Percentiles rank a stretch among this genome's conserved stretches.
Evolutionary conservation across 495 filamentous ascomycete species (phyloP).

Genomic region (Hypoxylon trugodes): DNA sequence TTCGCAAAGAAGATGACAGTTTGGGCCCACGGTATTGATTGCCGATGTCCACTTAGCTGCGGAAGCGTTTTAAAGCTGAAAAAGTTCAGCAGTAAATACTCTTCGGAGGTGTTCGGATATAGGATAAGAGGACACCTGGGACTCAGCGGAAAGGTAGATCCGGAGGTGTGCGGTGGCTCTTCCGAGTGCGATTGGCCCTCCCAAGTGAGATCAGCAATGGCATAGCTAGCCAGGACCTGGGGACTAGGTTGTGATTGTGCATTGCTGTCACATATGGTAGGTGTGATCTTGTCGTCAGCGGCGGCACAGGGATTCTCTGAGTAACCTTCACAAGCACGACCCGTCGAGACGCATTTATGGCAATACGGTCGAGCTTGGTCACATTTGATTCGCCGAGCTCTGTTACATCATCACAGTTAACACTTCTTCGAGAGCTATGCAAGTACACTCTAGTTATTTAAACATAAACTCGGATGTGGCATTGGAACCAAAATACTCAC

Average conservation of each 20-base stretch:
- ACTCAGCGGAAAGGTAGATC: conserved; percentile 3
- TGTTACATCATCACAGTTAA: background rate
- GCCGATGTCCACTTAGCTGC: conserved; percentile 45
- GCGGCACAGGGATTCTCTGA: background rate
- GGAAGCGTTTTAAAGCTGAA: conserved; percentile 44
- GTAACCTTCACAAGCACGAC: conserved; percentile 36
- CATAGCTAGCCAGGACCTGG: background rate
- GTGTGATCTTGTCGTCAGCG: too few relatives aligned
- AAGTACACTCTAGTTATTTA: background rate
- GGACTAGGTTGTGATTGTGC: background rate
- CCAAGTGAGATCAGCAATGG: background rate
- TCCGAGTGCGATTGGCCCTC: background rate
- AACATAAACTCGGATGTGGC: background rate
- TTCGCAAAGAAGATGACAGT: conserved; percentile 47
- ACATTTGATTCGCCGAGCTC: conserved; percentile 35
- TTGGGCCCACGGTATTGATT: conserved; percentile 41
- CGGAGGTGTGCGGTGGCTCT: background rate
- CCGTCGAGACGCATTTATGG: conserved; percentile 32
- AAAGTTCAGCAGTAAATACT: conserved; percentile 43
- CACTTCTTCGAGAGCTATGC: background rate
- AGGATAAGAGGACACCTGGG: conserved; percentile 18
- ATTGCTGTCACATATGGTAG: background rate
- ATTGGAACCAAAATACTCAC: conserved; percentile 42
- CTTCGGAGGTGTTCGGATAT: conserved; percentile 26
- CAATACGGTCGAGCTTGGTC: conserved; percentile 31